Conservation (phyloP, 495 filamentous ascomycete genomes). For the Oleoguttula mirabilis region DNA sequence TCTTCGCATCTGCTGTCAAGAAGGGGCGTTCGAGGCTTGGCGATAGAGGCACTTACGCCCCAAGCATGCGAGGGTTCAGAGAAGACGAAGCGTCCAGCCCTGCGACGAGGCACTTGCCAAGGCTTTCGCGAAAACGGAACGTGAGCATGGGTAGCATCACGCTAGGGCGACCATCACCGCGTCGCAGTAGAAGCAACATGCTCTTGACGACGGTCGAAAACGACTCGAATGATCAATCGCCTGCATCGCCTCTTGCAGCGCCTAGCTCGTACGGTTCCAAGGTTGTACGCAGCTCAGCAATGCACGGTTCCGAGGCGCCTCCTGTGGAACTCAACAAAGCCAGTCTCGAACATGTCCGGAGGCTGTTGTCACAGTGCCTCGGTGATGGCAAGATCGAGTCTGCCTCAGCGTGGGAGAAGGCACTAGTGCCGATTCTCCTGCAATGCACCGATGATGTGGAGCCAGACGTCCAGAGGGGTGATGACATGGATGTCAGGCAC, state of each 20-base stretch:
- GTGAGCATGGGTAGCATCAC: constrained; percentile 62
- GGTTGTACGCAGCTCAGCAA: constrained; percentile 71
- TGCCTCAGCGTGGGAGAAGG: constrained; percentile 71
- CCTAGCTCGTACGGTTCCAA: constrained; percentile 30
- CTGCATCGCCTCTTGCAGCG: constrained; percentile 1
- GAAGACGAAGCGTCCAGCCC: constrained; percentile 49
- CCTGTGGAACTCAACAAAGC: constrained; percentile 72
- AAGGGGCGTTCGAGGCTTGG: constrained; percentile 60
- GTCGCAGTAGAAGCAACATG: constrained; percentile 33
- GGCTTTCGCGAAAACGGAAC: constrained; percentile 55
- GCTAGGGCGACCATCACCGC: constrained; percentile 57
- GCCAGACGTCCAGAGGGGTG: constrained; percentile 74
- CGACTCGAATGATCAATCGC: constrained; percentile 10
- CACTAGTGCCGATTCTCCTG: constrained; percentile 79
- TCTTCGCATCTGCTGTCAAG: constrained; percentile 38
- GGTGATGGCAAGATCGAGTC: constrained; percentile 63
- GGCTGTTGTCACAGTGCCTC: constrained; percentile 71
- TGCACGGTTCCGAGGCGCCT: constrained; percentile 62
- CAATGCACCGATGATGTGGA: constrained; percentile 91
- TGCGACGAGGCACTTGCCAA: constrained; percentile 45
- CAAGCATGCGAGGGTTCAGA: constrained; percentile 40
- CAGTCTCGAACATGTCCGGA: constrained; percentile 77
- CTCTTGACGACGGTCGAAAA: constrained; percentile 25
- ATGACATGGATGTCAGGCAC: constrained; percentile 96
- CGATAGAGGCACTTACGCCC: constrained; percentile 53